phyloP scores from a whole-genome alignment of 805 yeast species.

The Peterozyma xylosa region DNA sequence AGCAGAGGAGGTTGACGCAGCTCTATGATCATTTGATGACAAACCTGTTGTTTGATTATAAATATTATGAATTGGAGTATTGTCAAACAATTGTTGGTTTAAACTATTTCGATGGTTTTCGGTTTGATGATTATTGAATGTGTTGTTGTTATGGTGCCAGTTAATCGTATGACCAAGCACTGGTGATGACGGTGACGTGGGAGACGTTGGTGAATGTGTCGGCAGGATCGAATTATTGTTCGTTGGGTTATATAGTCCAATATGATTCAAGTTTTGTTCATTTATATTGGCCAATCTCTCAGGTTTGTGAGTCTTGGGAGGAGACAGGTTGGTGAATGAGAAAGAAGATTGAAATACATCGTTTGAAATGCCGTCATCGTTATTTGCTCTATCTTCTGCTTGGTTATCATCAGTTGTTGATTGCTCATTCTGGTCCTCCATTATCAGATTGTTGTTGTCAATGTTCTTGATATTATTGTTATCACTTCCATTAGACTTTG shows the following conservation, averaged over 20 bases:
- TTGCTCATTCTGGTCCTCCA: slow-evolving; percentile 1
- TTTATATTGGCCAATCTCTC: background rate
- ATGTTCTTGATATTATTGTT: slow-evolving; percentile 1
- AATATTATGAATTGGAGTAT: too few species aligned
- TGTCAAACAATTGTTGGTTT: background rate
- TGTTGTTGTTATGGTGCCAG: too few species aligned
- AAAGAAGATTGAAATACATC: background rate
- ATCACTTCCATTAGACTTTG: slow-evolving; percentile 1
- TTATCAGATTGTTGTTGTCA: background rate
- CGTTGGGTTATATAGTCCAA: background rate
- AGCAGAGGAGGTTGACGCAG: too few species aligned
- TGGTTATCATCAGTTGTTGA: background rate
- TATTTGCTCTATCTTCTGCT: too few species aligned
- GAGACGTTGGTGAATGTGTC: background rate
- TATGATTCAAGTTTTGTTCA: background rate
- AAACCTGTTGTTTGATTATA: too few species aligned
- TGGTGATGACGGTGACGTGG: background rate
- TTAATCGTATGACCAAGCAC: too few species aligned
- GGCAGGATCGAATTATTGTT: background rate
- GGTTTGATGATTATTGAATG: too few species aligned
- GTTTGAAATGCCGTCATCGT: too few species aligned
- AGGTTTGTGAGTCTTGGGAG: slow-evolving; percentile 3
- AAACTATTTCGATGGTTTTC: too few species aligned
- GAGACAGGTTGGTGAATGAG: slow-evolving; percentile 1
- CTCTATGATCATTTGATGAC: too few species aligned